Conservation (phyloP, 2,329 filamentous ascomycete species). For the Cytospora paraplurivora region DNA sequence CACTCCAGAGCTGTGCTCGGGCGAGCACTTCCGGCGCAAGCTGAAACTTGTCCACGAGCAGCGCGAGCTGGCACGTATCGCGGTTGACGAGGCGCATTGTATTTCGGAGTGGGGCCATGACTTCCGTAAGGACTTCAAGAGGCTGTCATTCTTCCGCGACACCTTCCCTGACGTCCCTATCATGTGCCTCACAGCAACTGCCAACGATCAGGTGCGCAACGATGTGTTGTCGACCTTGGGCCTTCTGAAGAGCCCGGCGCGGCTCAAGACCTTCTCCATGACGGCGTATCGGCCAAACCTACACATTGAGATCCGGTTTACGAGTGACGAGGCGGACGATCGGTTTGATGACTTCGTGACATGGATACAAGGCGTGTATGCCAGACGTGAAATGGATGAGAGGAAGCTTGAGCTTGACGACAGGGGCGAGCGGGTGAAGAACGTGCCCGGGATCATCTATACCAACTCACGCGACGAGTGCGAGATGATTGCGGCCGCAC, state of each 20-base stretch:
- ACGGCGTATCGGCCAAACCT: slow-evolving; percentile 82
- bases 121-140: slow-evolving; percentile 90
- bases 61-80: slow-evolving; percentile 82
- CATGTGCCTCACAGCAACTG: slow-evolving; percentile 90
- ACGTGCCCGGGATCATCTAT: slow-evolving; percentile 78
- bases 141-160: slow-evolving; percentile 80
- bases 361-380: slow-evolving; percentile 76
- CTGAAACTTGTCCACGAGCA: slow-evolving; percentile 76
- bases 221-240: slow-evolving; percentile 79
- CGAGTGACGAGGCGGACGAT: slow-evolving; percentile 71
- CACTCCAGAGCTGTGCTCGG: slow-evolving; percentile 84
- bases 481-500: slow-evolving; percentile 66
- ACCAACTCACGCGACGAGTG: slow-evolving; percentile 75
- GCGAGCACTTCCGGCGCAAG: slow-evolving; percentile 73
- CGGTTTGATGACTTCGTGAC: slow-evolving; percentile 72
- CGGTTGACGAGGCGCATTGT: slow-evolving; percentile 93
- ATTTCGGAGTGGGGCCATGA: slow-evolving; percentile 99
- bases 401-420: slow-evolving; percentile 61
- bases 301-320: slow-evolving; percentile 88
- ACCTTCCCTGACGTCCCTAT: slow-evolving; percentile 84
- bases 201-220: slow-evolving; percentile 76
- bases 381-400: slow-evolving; percentile 62
- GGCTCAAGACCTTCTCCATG: slow-evolving; percentile 77
- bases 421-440: slow-evolving; percentile 58
- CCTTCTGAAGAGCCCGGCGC: slow-evolving; percentile 59